Conservation (phyloP, 2,329 filamentous ascomycete genomes). For the Penicillium sp. region DNA sequence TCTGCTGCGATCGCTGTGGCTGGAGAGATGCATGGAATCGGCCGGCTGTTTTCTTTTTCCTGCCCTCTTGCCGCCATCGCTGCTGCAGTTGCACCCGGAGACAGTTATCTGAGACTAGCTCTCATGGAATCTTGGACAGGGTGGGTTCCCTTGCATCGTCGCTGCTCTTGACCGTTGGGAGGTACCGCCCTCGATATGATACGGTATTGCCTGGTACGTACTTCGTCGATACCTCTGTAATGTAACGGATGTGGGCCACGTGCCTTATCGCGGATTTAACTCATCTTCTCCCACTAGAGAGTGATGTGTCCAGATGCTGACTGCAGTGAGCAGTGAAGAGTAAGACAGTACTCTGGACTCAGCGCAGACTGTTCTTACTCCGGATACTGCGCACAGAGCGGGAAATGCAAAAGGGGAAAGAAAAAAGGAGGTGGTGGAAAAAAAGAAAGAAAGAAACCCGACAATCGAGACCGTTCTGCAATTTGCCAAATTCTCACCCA, state of each 20-base stretch:
- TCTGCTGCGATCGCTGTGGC: constrained; percentile 11
- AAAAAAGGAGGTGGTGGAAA: background rate
- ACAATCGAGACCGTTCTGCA: background rate
- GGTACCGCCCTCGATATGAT: background rate
- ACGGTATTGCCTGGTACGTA: background rate
- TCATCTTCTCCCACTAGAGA: background rate
- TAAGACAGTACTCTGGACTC: background rate
- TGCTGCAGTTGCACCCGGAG: background rate
- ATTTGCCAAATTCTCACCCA: background rate
- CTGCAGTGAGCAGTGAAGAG: background rate
- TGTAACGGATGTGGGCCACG: background rate
- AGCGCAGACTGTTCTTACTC: background rate
- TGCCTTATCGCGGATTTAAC: background rate
- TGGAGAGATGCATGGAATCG: background rate
- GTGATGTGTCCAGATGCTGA: background rate
- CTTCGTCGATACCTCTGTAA: background rate
- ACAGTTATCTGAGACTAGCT: background rate
- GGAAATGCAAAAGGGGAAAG: background rate
- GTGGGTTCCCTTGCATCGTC: constrained; percentile 5
- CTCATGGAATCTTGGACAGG: background rate
- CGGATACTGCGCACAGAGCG: background rate
- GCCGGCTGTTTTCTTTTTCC: background rate
- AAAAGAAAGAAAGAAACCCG: background rate
- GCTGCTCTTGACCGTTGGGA: background rate
- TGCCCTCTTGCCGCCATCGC: background rate